Percentiles rank a stretch among this genome's conserved stretches.
phyloP scores from a whole-genome alignment of 176 grass and related monocot genomes.

The Coix lacrymajobi region DNA sequence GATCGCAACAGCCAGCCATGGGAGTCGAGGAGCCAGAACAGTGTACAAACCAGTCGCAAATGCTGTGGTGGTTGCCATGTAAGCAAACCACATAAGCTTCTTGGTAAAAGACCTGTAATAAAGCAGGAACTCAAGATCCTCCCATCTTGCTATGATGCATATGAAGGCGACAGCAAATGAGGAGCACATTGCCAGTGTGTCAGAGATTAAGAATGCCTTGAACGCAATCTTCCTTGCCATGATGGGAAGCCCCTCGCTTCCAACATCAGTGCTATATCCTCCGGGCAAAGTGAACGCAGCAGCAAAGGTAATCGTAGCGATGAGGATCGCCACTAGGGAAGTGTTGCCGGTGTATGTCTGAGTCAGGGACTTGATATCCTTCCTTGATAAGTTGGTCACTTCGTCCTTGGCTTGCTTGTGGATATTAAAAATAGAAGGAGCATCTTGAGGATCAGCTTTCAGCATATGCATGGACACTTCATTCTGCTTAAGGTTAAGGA shows the following conservation, averaged over 20 bases:
- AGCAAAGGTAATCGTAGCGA: not conserved
- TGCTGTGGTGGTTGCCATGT: not conserved
- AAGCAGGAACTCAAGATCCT: slow-evolving; percentile 34
- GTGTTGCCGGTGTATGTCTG: not conserved
- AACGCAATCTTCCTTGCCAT: not conserved
- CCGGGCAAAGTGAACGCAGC: not conserved
- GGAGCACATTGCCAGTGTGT: slow-evolving; percentile 3
- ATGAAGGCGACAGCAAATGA: slow-evolving; percentile 19
- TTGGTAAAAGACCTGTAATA: slow-evolving; percentile 19
- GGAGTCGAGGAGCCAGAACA: not conserved
- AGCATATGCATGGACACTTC: slow-evolving; percentile 5
- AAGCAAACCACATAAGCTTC: slow-evolving; percentile 33
- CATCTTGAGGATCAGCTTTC: not conserved
- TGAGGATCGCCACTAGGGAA: not conserved
- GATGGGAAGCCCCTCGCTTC: slow-evolving; percentile 13
- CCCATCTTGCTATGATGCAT: slow-evolving; percentile 20
- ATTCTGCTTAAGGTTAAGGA: not conserved
- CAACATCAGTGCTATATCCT: not conserved
- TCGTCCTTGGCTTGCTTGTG: not conserved
- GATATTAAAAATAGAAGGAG: not conserved
- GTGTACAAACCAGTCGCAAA: slow-evolving; percentile 19
- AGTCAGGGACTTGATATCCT: not conserved
- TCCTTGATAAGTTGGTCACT: not conserved
- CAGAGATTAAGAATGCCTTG: slow-evolving; percentile 2
- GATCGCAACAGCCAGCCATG: not conserved